Evolutionary conservation across 805 yeast species (phyloP), one percentile per base, ranked within the genome.

Genomic region (Wickerhamomyces queroliae): DNA sequence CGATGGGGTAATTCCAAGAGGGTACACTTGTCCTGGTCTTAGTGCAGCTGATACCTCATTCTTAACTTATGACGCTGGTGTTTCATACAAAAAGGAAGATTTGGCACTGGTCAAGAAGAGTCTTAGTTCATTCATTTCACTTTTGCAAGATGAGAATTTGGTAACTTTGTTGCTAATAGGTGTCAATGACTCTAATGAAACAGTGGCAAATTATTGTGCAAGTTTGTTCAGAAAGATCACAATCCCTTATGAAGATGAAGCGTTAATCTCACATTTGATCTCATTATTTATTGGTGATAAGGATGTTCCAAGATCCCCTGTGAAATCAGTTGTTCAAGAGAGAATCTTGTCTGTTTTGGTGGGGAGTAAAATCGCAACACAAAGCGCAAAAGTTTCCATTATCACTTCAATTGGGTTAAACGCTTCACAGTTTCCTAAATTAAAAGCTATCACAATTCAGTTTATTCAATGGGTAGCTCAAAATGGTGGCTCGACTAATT

Each of bases 1-100:
- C 30, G 58, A 63, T n/a, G 64, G 65, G 18, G 42, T 50, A 4
- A 65, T 70, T 12, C 75, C 77, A 29, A 61, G 62, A 43, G 69
- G 69, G 8, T 62, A 67, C 42, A 56, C 67, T 3, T 69, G 77
- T 41, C 88, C 91, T 0, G 95, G 95, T 0, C 60, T 89, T 37
- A 65, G 80, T 12, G 56, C 67, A 0, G 54, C 55, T 0, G 88
- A 83, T 31, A 70, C 74, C 16, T 56, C 74, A 1, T 86, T 81
- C 48, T 76, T 87, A 48, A 81, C 87, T 0, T 70, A 69, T 39
- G 75, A 75, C 45, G 87, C 91, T 3, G 91, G 90, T 21, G 74
- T 79, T 1, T 58, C 73, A 0, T 79, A 74, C 51, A 74, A 74
- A 38, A 62, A 65, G 6, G 68, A 67, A 0, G 76, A 72, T 16